Percentiles rank a stretch among this genome's conserved stretches.
Evolutionary conservation across 129 eudicot species (phyloP).

Genomic region (Flaveria ramosissima): DNA sequence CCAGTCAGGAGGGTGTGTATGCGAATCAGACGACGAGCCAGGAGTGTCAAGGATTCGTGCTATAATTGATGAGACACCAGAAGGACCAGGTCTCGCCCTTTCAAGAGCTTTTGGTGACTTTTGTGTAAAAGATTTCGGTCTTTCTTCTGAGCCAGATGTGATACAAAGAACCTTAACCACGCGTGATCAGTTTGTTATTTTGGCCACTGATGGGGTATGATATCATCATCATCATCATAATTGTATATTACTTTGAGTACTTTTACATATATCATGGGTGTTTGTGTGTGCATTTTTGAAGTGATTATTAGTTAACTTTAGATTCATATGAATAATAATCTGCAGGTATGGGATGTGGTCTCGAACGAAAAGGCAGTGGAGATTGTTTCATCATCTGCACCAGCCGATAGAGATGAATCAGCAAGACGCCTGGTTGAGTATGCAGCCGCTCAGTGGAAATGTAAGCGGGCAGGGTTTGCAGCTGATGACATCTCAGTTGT

Average conservation of each 20-base stretch:
- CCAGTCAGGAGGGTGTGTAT: constrained; percentile 65
- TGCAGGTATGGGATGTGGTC: constrained; percentile 91
- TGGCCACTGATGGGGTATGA: constrained; percentile 97
- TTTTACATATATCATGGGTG: not conserved
- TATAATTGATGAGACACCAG: constrained; percentile 50
- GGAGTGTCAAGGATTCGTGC: constrained; percentile 81
- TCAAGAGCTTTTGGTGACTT: constrained; percentile 94
- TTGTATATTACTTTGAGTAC: too few species aligned
- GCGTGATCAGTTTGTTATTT: constrained; percentile 65
- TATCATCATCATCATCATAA: not conserved
- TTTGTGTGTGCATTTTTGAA: not conserved
- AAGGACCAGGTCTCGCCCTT: constrained; percentile 87
- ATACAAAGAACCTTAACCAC: constrained; percentile 63
- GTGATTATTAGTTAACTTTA: not conserved
- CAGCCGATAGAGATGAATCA: constrained; percentile 61
- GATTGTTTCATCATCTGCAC: constrained; percentile 55
- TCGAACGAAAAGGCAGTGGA: constrained; percentile 86
- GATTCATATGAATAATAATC: not conserved
- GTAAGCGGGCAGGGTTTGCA: constrained; percentile 50
- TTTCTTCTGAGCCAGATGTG: constrained; percentile 85
- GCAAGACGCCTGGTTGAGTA: constrained; percentile 69
- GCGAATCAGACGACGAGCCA: constrained; percentile 70
- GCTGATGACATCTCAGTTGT: constrained; percentile 86
- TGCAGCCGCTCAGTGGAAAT: constrained; percentile 79
- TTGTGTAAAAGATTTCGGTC: constrained; percentile 77